These are phyloP conservation scores for Helminthosporium solani DNA, from an alignment of 2,329 filamentous ascomycete species.

Conservation along the genomic window DNA sequence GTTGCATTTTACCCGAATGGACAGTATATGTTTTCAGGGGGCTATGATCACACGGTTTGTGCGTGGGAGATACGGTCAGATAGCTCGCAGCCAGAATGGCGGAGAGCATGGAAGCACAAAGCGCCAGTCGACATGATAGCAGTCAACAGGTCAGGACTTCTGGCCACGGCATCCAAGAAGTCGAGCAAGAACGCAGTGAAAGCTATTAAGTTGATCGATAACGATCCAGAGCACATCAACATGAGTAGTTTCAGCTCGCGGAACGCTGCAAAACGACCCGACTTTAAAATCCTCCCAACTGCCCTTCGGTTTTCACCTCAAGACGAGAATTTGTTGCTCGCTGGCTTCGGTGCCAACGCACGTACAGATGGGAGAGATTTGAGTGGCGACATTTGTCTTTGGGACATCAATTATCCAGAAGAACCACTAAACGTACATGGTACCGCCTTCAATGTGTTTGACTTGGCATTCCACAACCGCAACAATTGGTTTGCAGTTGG, in stretches of 20 bases:
- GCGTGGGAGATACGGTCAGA: constrained; percentile 41
- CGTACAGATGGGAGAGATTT: constrained; percentile 37
- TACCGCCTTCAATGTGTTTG: constrained; percentile 57
- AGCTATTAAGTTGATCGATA: constrained; percentile 26
- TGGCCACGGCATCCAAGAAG: constrained; percentile 53
- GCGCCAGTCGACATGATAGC: constrained; percentile 55
- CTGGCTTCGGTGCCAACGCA: constrained; percentile 53
- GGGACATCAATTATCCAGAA: constrained; percentile 47
- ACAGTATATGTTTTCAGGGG: constrained; percentile 53
- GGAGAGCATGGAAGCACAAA: constrained; percentile 43
- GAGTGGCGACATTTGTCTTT: constrained; percentile 56
- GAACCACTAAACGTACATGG: constrained; percentile 45
- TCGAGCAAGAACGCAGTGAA: constrained; percentile 36
- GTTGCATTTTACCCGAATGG: constrained; percentile 54
- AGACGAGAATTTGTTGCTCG: constrained; percentile 49
- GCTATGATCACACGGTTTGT: constrained; percentile 55
- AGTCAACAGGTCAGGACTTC: constrained; percentile 40
- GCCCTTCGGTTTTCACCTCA: constrained; percentile 36
- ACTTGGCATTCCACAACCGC: constrained; percentile 57
- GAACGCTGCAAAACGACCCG: constrained; percentile 30
- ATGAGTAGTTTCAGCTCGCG: constrained; percentile 26
- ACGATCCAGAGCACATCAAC: constrained; percentile 11
- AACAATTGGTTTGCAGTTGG: constrained; percentile 54
- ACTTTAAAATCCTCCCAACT: constrained; percentile 32
- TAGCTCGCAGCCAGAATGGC: constrained; percentile 19